Conservation (phyloP, 192 early-diverging fungal species). For the Geranomyces michiganensis region DNA sequence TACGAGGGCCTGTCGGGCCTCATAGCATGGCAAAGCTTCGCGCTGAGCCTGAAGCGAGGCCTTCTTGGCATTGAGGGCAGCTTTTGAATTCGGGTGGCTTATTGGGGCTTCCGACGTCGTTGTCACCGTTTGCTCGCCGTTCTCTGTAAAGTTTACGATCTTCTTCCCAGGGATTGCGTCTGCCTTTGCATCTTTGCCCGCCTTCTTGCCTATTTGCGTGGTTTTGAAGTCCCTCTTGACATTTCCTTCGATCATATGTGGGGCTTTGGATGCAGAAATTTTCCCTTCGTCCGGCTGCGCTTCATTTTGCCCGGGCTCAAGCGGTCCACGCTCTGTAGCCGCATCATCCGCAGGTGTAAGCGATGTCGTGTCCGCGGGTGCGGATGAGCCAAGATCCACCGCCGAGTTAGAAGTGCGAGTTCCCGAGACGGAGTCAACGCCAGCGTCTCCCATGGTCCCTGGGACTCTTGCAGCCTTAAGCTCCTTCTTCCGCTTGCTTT, state of each 20-base stretch:
- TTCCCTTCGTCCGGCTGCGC: background rate
- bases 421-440: background rate
- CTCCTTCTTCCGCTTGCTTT: background rate
- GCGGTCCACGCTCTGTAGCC: background rate
- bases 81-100: background rate
- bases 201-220: background rate
- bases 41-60: background rate
- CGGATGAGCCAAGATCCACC: background rate
- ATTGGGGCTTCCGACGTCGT: background rate
- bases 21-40: slow-evolving; percentile 23
- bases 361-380: background rate
- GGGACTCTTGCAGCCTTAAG: background rate
- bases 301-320: background rate
- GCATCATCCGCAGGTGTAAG: background rate
- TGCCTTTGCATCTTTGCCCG: background rate
- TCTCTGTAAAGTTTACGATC: slow-evolving; percentile 1
- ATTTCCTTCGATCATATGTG: too few species aligned
- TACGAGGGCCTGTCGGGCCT: slow-evolving; percentile 48
- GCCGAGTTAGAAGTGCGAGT: background rate
- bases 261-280: background rate
- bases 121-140: background rate
- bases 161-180: background rate
- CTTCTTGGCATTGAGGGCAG: background rate
- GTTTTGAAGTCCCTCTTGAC: background rate
- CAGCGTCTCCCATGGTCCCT: background rate